Conservation (phyloP, 108 stramenopile genomes). For the Thalassiosira profunda region DNA sequence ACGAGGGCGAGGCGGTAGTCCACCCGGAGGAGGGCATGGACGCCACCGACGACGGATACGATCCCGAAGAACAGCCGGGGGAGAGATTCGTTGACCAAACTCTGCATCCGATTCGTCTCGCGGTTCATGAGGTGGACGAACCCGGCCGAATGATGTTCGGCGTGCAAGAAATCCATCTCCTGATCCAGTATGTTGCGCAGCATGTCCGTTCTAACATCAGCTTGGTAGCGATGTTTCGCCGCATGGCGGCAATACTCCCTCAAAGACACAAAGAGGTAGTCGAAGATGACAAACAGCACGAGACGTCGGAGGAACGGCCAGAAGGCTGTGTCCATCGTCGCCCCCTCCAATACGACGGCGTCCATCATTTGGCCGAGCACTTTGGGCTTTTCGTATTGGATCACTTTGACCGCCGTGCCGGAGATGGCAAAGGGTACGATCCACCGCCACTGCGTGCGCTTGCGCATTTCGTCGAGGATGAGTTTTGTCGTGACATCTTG, state of each 20-base stretch:
- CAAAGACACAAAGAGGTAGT: constrained; percentile 16
- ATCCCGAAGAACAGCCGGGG: constrained; percentile 2
- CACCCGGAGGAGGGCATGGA: background rate
- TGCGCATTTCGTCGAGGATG: constrained; percentile 10
- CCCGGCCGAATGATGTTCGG: constrained; percentile 10
- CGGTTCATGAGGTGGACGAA: constrained; percentile 16
- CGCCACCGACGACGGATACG: background rate
- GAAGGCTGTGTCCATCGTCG: constrained; percentile 7
- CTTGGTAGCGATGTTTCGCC: constrained; percentile 13
- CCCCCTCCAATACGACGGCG: background rate
- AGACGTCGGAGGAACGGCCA: constrained; percentile 18
- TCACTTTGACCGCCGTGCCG: constrained; percentile 8
- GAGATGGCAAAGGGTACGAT: constrained; percentile 1
- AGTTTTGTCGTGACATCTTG: background rate
- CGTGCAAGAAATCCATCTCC: constrained; percentile 13
- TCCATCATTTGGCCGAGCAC: constrained; percentile 23
- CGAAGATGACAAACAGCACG: constrained; percentile 3
- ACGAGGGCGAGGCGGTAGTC: constrained; percentile 7
- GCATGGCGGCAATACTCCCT: constrained; percentile 14
- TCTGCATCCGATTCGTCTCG: constrained; percentile 17
- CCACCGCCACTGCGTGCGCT: constrained; percentile 9
- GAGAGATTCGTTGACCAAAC: constrained; percentile 4
- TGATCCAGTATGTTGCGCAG: constrained; percentile 12
- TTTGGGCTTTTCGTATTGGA: constrained; percentile 13
- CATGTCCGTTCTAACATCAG: constrained; percentile 11